Evolutionary conservation across 179 eudicot genomes (phyloP).

Genomic region (Monotropa hypopitys): DNA sequence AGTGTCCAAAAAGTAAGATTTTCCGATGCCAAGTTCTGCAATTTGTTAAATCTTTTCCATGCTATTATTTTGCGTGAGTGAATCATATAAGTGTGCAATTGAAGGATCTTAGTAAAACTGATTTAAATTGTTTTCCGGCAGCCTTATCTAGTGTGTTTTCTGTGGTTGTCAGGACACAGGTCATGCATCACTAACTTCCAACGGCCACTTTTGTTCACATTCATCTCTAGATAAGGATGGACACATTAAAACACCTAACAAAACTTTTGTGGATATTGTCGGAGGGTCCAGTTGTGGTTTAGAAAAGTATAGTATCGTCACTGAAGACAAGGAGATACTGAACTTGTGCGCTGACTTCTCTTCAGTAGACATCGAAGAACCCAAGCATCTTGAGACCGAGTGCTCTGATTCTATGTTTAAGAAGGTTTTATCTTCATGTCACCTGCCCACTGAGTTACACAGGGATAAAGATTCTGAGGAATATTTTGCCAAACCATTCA

Average conservation of each 20-base stretch:
- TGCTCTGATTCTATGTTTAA: conserved; percentile 12
- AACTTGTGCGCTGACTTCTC: conserved; percentile 25
- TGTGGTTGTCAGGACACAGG: conserved; percentile 22
- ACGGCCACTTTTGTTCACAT: conserved; percentile 9
- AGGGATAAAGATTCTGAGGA: conserved; percentile 14
- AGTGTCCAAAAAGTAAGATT: conserved; percentile 40
- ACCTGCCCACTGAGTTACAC: conserved; percentile 14
- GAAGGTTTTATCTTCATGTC: conserved; percentile 13
- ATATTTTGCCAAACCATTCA: conserved; percentile 13
- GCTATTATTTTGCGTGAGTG: background rate
- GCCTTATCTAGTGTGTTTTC: background rate
- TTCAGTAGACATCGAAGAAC: conserved; percentile 16
- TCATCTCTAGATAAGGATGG: conserved; percentile 20
- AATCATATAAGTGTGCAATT: background rate
- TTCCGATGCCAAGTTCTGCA: background rate
- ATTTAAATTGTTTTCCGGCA: background rate
- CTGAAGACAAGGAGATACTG: conserved; percentile 21
- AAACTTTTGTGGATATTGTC: conserved; percentile 40
- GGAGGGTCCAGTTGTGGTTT: conserved; percentile 24
- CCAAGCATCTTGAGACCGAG: conserved; percentile 7
- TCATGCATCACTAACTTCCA: conserved; percentile 13
- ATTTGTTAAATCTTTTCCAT: background rate
- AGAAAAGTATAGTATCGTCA: conserved; percentile 18
- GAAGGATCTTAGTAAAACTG: background rate
- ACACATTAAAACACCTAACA: conserved; percentile 18